Base-by-base conservation (phyloP, 192 early-diverging fungal genomes). In the Coemansia sp. region DNA sequence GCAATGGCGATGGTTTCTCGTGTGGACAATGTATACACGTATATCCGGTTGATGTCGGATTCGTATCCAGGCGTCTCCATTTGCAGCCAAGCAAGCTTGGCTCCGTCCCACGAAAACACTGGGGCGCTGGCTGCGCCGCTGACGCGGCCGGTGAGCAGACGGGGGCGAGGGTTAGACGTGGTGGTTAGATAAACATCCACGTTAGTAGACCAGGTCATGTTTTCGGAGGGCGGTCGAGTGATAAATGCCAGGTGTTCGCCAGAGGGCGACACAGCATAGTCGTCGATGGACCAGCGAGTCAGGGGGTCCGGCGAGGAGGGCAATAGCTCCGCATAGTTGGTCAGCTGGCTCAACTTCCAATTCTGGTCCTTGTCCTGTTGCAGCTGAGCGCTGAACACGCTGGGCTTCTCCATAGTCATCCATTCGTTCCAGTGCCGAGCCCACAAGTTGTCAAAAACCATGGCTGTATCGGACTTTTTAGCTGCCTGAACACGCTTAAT, bases 351-450 rank as follows among this genome's bases (percentile, higher is more conserved):
- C 10, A 79, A 69, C 26, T 53, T 30, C 65, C 65, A 81, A 23
- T 48, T n/a, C 15, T 32, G 53, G 28, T 60, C 45, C 14, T 45
- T 38, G 26, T 70, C 48, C 3, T 26, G 28, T 46, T 47, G 23
- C 26, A 47, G 17, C 56, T 58, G 15, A 10, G 77, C 68, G 2
- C 68, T 51, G 66, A 88, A 86, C 34, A 87, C 69, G 17, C 74
- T 80, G 49, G 83, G 78, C 54, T 82, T 84, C 64, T 85, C 77
- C 28, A 72, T 59, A 12, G 76, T 64, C 40, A 79, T 69, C 63
- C 81, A 87, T 11, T 70, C 65, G 65, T 92, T 84, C 90, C 90
- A 92, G 61, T 90, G 88, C 21, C 90, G 80, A 17, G 88, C 83
- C 83, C 86, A 87, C 42, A 92, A 66, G 11, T 83, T 62, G 53